A percentile compares a stretch with the other conserved stretches of the same genome.
Evolutionary conservation across 176 grass and related monocot species (phyloP).

Genomic region (Juncus effusus): DNA sequence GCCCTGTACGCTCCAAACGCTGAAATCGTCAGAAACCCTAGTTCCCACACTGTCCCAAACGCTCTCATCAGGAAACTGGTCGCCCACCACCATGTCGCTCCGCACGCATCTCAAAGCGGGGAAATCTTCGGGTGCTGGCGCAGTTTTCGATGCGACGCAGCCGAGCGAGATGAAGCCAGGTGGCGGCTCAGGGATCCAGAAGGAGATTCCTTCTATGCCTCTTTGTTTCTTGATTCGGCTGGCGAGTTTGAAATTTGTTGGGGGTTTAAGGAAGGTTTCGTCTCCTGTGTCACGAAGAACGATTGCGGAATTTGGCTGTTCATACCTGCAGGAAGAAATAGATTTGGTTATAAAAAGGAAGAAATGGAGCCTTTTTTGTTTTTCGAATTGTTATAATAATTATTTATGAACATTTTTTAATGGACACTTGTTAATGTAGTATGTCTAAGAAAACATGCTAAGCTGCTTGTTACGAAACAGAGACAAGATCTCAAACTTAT

Average conservation of each 20-base stretch:
- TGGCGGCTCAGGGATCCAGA: conserved; percentile 85
- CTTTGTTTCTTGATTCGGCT: conserved; percentile 78
- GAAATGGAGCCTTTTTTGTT: neutral
- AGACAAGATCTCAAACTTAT: too few species aligned
- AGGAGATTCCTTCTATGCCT: conserved; percentile 64
- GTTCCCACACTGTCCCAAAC: conserved; percentile 74
- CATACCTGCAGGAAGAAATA: conserved; percentile 51
- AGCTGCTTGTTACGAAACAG: too few species aligned
- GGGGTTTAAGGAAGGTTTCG: conserved; percentile 64
- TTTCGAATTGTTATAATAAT: too few species aligned
- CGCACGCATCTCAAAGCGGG: conserved; percentile 73
- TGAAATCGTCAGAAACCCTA: conserved; percentile 65
- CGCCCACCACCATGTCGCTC: conserved; percentile 84
- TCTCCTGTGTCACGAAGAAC: conserved; percentile 65
- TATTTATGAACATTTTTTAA: too few species aligned
- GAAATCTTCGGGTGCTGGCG: conserved; percentile 51
- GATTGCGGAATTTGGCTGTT: conserved; percentile 90
- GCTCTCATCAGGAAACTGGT: conserved; percentile 74
- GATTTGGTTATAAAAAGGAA: conserved; percentile 20
- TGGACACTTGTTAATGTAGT: too few species aligned
- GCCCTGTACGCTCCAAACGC: conserved; percentile 79
- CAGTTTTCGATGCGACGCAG: conserved; percentile 73
- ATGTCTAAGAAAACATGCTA: too few species aligned
- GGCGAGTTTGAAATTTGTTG: conserved; percentile 64
- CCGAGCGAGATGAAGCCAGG: conserved; percentile 85